These are phyloP conservation scores for Wickerhamomyces sp. DNA, from an alignment of 1,139 yeast genomes.

Conservation along the genomic window DNA sequence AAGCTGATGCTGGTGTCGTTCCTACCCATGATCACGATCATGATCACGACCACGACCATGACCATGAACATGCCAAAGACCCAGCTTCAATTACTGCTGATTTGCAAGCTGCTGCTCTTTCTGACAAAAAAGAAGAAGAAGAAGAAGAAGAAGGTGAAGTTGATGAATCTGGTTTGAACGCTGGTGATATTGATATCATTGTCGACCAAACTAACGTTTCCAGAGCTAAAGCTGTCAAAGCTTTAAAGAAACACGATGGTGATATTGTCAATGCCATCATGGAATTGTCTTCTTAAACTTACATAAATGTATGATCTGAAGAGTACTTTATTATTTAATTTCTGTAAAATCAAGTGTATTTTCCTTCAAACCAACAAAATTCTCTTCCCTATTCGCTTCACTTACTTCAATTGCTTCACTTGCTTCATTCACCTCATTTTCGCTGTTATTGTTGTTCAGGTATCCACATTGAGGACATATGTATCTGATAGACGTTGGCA, in stretches of 20 bases:
- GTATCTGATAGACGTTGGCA: constrained; percentile 54
- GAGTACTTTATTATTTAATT: neutral
- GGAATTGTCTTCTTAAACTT: constrained; percentile 53
- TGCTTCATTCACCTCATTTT: too few relatives aligned
- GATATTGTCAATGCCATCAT: constrained; percentile 96
- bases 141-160: constrained; percentile 72
- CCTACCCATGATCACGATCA: constrained; percentile 25
- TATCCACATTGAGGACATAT: constrained; percentile 72
- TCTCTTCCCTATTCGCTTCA: neutral
- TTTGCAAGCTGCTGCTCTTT: constrained; percentile 73
- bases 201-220: constrained; percentile 88
- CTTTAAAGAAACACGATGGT: constrained; percentile 83
- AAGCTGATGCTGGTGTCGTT: constrained; percentile 39
- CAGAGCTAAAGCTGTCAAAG: constrained; percentile 85
- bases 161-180: constrained; percentile 76
- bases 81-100: constrained; percentile 90
- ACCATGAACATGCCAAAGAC: constrained; percentile 31
- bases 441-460: constrained; percentile 35
- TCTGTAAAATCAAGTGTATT: neutral
- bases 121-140: constrained; percentile 32
- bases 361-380: neutral
- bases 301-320: neutral
- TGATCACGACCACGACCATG: constrained; percentile 19
- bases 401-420: too few relatives aligned
- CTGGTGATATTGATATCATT: constrained; percentile 76